Percentiles rank a stretch among this genome's conserved stretches.
Conservation (phyloP, 495 filamentous ascomycete genomes). For the Parathielavia appendiculata region DNA sequence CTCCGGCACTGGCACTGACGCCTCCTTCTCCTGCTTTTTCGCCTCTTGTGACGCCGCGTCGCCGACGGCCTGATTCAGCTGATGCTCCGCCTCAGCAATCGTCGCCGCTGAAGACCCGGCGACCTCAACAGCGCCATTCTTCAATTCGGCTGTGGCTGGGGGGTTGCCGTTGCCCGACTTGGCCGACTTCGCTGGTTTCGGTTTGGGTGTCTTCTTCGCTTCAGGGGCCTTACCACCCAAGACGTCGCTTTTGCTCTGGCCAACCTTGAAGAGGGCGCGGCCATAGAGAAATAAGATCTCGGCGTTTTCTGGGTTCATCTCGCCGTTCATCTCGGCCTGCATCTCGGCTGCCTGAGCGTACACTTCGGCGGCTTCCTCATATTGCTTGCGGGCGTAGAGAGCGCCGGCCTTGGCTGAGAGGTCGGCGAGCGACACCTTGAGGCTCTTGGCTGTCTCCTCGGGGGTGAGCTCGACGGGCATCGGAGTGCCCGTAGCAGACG, state of each 20-base stretch:
- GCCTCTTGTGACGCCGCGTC: slow-evolving; percentile 33
- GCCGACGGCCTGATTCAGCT: slow-evolving; percentile 47
- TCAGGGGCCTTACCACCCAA: slow-evolving; percentile 73
- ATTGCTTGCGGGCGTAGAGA: slow-evolving; percentile 77
- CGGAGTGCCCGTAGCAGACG: slow-evolving; percentile 29
- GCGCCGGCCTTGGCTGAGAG: slow-evolving; percentile 51
- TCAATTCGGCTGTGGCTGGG: slow-evolving; percentile 22
- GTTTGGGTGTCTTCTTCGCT: slow-evolving; percentile 47
- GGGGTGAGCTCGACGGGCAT: slow-evolving; percentile 35
- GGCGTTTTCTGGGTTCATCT: slow-evolving; percentile 82
- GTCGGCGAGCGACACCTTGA: slow-evolving; percentile 55
- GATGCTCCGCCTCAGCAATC: slow-evolving; percentile 33
- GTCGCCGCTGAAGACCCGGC: slow-evolving; percentile 21
- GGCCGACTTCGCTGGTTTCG: slow-evolving; percentile 30
- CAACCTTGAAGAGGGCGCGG: slow-evolving; percentile 84
- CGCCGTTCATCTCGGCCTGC: slow-evolving; percentile 87
- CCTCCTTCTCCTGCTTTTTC: slow-evolving; percentile 36
- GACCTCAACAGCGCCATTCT: slow-evolving; percentile 30
- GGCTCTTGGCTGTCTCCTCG: slow-evolving; percentile 39
- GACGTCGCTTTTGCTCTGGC: slow-evolving; percentile 89
- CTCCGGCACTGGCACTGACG: slow-evolving; percentile 25
- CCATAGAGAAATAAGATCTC: slow-evolving; percentile 92
- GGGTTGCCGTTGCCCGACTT: slow-evolving; percentile 18
- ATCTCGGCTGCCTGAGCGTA: slow-evolving; percentile 86
- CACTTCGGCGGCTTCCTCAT: slow-evolving; percentile 72